Conservation (phyloP, 2,329 filamentous ascomycete species). For the Colletotrichum abscissum region DNA sequence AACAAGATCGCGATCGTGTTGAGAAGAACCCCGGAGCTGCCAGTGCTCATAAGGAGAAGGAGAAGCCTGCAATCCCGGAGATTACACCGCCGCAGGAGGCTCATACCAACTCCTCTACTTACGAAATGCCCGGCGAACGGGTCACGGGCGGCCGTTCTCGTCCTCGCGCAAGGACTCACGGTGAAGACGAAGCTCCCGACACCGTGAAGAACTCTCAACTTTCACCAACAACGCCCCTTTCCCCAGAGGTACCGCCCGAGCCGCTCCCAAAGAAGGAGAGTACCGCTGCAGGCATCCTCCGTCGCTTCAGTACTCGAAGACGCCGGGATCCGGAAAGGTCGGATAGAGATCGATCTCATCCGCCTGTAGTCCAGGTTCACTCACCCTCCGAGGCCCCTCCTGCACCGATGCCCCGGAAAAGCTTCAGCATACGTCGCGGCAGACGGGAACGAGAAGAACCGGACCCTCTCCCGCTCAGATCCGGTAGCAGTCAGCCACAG, state of each 20-base stretch:
- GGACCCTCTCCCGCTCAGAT: conserved; percentile 59
- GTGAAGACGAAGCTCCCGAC: conserved; percentile 89
- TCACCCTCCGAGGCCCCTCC: conserved; percentile 74
- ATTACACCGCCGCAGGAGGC: conserved; percentile 85
- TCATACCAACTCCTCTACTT: conserved; percentile 85
- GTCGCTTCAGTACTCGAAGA: conserved; percentile 90
- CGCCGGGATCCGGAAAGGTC: conserved; percentile 74
- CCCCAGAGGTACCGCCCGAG: conserved; percentile 68
- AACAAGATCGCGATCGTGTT: conserved; percentile 80
- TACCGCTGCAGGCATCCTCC: conserved; percentile 83
- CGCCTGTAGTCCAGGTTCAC: conserved; percentile 82
- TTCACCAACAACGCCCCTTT: conserved; percentile 58
- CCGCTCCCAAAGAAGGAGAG: conserved; percentile 84
- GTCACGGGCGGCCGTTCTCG: conserved; percentile 85
- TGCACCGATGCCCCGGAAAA: conserved; percentile 75
- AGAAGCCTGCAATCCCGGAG: conserved; percentile 71
- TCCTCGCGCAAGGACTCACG: conserved; percentile 90
- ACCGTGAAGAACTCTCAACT: conserved; percentile 73
- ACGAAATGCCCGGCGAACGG: conserved; percentile 91
- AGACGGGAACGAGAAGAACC: conserved; percentile 65
- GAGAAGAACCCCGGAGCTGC: conserved; percentile 61
- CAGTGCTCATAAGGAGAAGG: conserved; percentile 51
- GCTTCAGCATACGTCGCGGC: conserved; percentile 81
- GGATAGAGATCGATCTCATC: conserved; percentile 74
- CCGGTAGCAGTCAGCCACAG: conserved; percentile 74